Percentiles rank a stretch among this genome's conserved stretches.
Conservation (phyloP, 2,329 filamentous ascomycete genomes). For the Cyphellophora attinorum region DNA sequence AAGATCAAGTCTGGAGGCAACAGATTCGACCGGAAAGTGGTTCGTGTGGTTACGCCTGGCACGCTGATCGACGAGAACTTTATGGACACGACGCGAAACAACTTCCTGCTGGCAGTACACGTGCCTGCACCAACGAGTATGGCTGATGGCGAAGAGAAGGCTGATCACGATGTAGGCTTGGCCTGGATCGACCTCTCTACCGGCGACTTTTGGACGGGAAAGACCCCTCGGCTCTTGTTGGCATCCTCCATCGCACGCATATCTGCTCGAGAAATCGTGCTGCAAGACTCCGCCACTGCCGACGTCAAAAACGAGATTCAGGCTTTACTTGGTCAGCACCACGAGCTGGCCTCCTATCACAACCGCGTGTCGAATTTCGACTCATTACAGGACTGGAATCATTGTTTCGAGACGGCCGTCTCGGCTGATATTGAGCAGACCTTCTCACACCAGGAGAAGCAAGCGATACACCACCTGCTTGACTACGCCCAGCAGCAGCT, state of each 20-base stretch:
- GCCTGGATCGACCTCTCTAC: conserved; percentile 95
- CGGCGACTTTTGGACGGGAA: conserved; percentile 84
- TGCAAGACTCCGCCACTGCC: conserved; percentile 55
- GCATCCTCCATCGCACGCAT: conserved; percentile 77
- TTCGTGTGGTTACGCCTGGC: conserved; percentile 83
- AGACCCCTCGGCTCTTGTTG: conserved; percentile 58
- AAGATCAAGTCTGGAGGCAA: conserved; percentile 67
- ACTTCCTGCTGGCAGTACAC: conserved; percentile 79
- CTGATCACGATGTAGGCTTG: conserved; percentile 55
- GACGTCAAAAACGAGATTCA: conserved; percentile 54
- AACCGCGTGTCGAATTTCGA: conserved; percentile 33
- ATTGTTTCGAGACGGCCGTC: conserved; percentile 68
- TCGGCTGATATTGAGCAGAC: conserved; percentile 38
- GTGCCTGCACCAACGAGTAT: conserved; percentile 23
- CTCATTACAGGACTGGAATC: conserved; percentile 56
- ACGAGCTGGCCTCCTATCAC: conserved; percentile 67
- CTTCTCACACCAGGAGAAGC: conserved; percentile 62
- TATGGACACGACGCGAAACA: conserved; percentile 87
- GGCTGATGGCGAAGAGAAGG: conserved; percentile 19
- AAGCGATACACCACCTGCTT: conserved; percentile 70
- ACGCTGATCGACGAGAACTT: conserved; percentile 97
- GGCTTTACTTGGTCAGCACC: conserved; percentile 62
- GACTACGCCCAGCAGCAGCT: conserved; percentile 74
- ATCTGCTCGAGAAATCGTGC: conserved; percentile 71
- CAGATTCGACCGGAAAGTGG: conserved; percentile 74